These are phyloP conservation scores for Lyophyllum atratum DNA, from an alignment of 768 basidiomycete genomes.

Conservation along the genomic window DNA sequence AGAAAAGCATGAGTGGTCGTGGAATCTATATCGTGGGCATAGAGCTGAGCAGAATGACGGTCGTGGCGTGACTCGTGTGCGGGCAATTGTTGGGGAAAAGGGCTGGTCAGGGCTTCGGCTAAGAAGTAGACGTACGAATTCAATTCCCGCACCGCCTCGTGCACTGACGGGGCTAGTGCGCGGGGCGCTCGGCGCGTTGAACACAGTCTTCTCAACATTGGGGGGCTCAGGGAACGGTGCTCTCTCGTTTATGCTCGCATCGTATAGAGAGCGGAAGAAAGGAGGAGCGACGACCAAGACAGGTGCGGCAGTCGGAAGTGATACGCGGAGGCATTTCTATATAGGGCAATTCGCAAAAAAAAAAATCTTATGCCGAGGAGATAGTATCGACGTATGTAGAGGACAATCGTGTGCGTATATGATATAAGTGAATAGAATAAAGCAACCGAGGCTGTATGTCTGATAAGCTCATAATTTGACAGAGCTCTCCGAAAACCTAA, in stretches of 20 bases:
- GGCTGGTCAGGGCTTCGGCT: conserved; percentile 8
- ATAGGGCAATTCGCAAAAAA: neutral
- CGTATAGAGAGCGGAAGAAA: neutral
- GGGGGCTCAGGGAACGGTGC: neutral
- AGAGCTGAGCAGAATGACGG: neutral
- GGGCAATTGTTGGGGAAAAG: neutral
- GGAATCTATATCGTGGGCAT: conserved; percentile 13
- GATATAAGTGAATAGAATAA: no score
- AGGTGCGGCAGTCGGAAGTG: neutral
- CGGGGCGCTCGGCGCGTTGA: conserved; percentile 1
- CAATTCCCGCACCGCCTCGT: conserved; percentile 14
- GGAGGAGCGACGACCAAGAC: neutral
- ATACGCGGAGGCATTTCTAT: neutral
- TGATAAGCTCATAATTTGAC: no score
- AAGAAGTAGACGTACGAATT: conserved; percentile 18
- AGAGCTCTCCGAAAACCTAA: no score
- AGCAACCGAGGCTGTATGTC: no score
- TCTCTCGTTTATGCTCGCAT: neutral
- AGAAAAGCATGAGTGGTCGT: conserved; percentile 43
- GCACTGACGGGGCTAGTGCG: conserved; percentile 9
- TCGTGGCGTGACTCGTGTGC: conserved; percentile 1
- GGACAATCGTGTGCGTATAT: no score
- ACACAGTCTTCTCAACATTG: conserved; percentile 8
- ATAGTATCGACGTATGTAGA: no score
- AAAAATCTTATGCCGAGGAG: no score